phyloP scores from a whole-genome alignment of 192 early-diverging fungal species.

The Haplosporangium gracile region DNA sequence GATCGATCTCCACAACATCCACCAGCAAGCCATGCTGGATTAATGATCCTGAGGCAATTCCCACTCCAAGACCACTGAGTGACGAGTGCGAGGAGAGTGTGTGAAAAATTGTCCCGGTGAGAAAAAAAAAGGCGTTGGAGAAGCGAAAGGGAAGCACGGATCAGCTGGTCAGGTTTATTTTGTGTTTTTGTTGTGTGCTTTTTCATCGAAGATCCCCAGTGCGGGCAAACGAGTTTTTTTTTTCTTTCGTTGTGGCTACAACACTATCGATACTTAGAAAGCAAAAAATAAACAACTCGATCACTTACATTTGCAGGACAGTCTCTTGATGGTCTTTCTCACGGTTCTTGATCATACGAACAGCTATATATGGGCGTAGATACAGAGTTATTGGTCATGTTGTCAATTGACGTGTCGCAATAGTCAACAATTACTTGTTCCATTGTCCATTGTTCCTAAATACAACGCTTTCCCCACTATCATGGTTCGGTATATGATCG shows the following conservation, averaged over 20 bases:
- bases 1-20: slow-evolving; percentile 91
- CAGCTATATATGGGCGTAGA: slow-evolving; percentile 20
- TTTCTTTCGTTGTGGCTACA: background rate
- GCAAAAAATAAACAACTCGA: background rate
- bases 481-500: background rate
- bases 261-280: background rate
- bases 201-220: background rate
- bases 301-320: slow-evolving; percentile 47
- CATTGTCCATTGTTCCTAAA: background rate
- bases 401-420: background rate
- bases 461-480: background rate
- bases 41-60: slow-evolving; percentile 78
- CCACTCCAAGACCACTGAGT: slow-evolving; percentile 83
- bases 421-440: background rate
- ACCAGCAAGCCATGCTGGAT: slow-evolving; percentile 69
- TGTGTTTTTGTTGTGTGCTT: background rate
- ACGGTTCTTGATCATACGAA: slow-evolving; percentile 52
- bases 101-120: background rate
- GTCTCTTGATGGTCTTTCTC: slow-evolving; percentile 26
- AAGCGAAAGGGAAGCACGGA: background rate
- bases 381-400: background rate
- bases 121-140: background rate
- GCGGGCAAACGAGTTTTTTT: slow-evolving; percentile 1
- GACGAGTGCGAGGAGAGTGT: background rate
- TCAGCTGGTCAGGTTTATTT: background rate